Evolutionary conservation across 106 monocot species (phyloP).

Genomic region (Dendrobium nobile): DNA sequence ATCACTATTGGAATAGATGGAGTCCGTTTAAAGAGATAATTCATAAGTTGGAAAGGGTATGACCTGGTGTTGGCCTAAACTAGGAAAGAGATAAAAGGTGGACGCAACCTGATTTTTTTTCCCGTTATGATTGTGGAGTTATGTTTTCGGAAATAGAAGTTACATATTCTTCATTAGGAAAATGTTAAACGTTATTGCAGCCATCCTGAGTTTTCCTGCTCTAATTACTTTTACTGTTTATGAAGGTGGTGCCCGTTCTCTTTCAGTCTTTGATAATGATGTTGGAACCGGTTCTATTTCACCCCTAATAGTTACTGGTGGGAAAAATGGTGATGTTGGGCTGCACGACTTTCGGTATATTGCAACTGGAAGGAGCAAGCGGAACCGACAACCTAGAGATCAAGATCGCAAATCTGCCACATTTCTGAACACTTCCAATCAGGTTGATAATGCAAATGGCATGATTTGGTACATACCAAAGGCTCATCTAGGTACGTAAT

Average conservation of each 20-base stretch:
- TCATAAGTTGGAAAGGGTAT: neutral
- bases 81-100: neutral
- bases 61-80: neutral
- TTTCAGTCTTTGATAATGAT: slow-evolving; percentile 76
- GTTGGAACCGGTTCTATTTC: slow-evolving; percentile 72
- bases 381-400: slow-evolving; percentile 29
- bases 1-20: no score
- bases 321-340: slow-evolving; percentile 82
- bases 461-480: slow-evolving; percentile 94
- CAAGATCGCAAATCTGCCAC: slow-evolving; percentile 22
- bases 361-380: slow-evolving; percentile 67
- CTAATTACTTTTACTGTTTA: slow-evolving; percentile 3
- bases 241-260: slow-evolving; percentile 86
- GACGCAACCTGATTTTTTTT: neutral
- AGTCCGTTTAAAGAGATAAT: no score
- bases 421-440: slow-evolving; percentile 19
- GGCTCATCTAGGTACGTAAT: slow-evolving; percentile 79
- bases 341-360: slow-evolving; percentile 90
- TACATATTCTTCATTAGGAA: neutral
- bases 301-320: slow-evolving; percentile 76
- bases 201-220: neutral
- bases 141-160: neutral
- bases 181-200: neutral
- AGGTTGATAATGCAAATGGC: slow-evolving; percentile 51
- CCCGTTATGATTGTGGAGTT: neutral